Percentiles rank a stretch among this genome's conserved stretches.
Conservation (phyloP, 2,329 filamentous ascomycete genomes). For the Chalaropsis thielavioides region DNA sequence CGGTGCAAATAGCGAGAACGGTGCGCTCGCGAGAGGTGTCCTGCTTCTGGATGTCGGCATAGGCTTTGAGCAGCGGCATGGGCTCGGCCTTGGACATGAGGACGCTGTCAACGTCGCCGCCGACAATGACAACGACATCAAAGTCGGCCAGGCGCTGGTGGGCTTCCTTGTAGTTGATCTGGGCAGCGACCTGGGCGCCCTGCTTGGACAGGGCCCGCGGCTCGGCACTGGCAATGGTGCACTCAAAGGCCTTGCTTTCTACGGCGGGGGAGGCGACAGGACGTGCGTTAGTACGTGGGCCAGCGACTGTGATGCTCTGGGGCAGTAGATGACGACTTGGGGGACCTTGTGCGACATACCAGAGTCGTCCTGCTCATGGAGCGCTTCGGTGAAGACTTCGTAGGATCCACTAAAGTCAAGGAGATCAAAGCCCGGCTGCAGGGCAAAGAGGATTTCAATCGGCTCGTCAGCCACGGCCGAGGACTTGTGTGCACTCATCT, state of each 20-base stretch:
- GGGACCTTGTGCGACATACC: constrained; percentile 28
- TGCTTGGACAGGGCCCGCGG: constrained; percentile 42
- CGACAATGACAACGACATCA: constrained; percentile 65
- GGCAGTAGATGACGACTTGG: neutral
- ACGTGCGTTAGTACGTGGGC: neutral
- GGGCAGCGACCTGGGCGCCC: constrained; percentile 55
- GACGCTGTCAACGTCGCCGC: constrained; percentile 50
- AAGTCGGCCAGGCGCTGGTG: constrained; percentile 59
- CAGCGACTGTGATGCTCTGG: neutral
- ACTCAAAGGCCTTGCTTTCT: constrained; percentile 45
- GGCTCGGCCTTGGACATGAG: constrained; percentile 56
- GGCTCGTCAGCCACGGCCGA: constrained; percentile 46
- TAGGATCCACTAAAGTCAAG: constrained; percentile 43
- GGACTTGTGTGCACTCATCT: constrained; percentile 43
- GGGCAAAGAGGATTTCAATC: constrained; percentile 44
- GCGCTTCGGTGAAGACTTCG: constrained; percentile 36
- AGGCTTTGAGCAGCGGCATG: constrained; percentile 58
- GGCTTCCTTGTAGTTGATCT: constrained; percentile 67
- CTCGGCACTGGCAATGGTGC: constrained; percentile 40
- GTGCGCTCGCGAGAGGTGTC: constrained; percentile 70
- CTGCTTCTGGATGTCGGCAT: constrained; percentile 64
- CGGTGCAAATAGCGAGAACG: constrained; percentile 65
- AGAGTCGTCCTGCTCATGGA: constrained; percentile 39
- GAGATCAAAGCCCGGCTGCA: constrained; percentile 46
- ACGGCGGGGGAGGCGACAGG: neutral